Conservation (phyloP, 169 alveolate genomes). For the Perkinsus marinus region DNA sequence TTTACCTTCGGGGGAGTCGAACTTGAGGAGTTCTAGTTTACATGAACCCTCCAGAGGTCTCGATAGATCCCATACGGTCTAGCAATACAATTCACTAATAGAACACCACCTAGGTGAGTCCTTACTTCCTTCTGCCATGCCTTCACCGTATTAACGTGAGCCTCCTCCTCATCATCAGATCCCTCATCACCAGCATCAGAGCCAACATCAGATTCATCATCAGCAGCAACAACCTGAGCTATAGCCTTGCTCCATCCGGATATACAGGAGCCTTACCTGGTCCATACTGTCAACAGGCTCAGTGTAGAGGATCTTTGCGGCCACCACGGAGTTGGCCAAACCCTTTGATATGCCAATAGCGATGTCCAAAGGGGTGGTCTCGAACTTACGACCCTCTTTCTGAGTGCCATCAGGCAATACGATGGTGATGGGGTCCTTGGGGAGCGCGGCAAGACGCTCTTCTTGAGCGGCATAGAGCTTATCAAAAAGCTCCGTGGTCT, state of each 20-base stretch:
- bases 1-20: slow-evolving; percentile 85
- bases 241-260: no score
- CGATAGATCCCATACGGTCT: slow-evolving; percentile 83
- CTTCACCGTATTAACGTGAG: neutral
- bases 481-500: slow-evolving; percentile 10
- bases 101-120: neutral
- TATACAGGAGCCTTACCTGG: neutral
- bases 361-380: slow-evolving; percentile 77
- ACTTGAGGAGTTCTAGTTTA: slow-evolving; percentile 55
- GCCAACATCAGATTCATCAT: slow-evolving; percentile 22
- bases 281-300: neutral
- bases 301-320: slow-evolving; percentile 67
- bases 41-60: slow-evolving; percentile 93
- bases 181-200: slow-evolving; percentile 66
- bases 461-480: slow-evolving; percentile 24
- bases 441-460: slow-evolving; percentile 19
- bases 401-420: slow-evolving; percentile 73
- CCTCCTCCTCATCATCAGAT: slow-evolving; percentile 45
- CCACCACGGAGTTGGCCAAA: slow-evolving; percentile 67
- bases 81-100: neutral
- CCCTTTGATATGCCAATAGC: slow-evolving; percentile 70
- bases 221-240: slow-evolving; percentile 22
- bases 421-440: slow-evolving; percentile 59
- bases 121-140: neutral
- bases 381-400: slow-evolving; percentile 64